Evolutionary conservation across 768 basidiomycete species (phyloP).

Genomic region (Astraeus odoratus): DNA sequence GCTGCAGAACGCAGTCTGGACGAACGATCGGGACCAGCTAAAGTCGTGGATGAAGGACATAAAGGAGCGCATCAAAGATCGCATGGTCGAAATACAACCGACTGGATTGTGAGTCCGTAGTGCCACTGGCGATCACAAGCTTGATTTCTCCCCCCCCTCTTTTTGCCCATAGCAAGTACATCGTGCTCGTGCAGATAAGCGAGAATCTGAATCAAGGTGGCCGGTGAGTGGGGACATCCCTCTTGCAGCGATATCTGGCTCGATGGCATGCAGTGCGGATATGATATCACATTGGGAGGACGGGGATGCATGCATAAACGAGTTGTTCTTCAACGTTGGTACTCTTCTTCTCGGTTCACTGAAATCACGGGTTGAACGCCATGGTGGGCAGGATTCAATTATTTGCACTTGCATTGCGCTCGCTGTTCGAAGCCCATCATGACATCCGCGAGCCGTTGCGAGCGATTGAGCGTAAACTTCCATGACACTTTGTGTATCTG

Average conservation of each 20-base stretch:
- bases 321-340: conserved; percentile 74
- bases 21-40: conserved; percentile 62
- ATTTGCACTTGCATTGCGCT: conserved; percentile 62
- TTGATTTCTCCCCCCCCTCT: neutral
- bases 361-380: conserved; percentile 8
- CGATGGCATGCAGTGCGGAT: conserved; percentile 51
- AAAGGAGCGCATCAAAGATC: conserved; percentile 75
- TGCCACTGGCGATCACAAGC: neutral
- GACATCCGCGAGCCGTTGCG: conserved; percentile 3
- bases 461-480: no score
- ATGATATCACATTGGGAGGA: conserved; percentile 89
- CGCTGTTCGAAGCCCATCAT: conserved; percentile 43
- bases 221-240: conserved; percentile 42
- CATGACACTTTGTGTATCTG: neutral
- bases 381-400: conserved; percentile 52
- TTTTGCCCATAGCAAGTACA: conserved; percentile 66
- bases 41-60: conserved; percentile 80
- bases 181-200: conserved; percentile 78
- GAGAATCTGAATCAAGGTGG: conserved; percentile 84
- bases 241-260: conserved; percentile 3
- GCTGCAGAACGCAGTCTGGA: conserved; percentile 58
- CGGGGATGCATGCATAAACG: conserved; percentile 68
- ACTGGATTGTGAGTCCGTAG: conserved; percentile 63
- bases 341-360: conserved; percentile 4
- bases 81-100: conserved; percentile 80